phyloP scores from a whole-genome alignment of 202 grass and related monocot genomes.

The Zoysia matrella region DNA sequence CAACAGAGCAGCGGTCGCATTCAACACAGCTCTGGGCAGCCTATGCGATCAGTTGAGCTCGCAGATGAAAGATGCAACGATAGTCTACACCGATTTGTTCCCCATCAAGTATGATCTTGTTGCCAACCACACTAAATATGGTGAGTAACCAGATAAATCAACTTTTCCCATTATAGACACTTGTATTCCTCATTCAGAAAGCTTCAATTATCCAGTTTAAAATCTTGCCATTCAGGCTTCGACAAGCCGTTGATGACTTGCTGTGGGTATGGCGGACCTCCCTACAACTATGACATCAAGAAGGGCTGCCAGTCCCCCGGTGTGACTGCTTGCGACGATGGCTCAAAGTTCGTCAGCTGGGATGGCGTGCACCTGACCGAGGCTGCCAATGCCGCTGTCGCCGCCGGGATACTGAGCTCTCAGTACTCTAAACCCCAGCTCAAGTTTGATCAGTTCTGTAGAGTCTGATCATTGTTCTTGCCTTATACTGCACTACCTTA shows the following conservation, averaged over 20 bases:
- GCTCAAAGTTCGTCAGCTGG: slow-evolving; percentile 78
- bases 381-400: slow-evolving; percentile 65
- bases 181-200: background rate
- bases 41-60: slow-evolving; percentile 57
- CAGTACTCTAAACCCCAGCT: slow-evolving; percentile 75
- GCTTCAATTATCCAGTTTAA: background rate
- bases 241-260: slow-evolving; percentile 84
- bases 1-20: slow-evolving; percentile 68
- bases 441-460: slow-evolving; percentile 79
- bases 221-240: slow-evolving; percentile 59
- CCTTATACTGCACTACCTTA: background rate
- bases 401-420: slow-evolving; percentile 67
- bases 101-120: slow-evolving; percentile 87
- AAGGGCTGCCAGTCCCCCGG: slow-evolving; percentile 50
- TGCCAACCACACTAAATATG: slow-evolving; percentile 72
- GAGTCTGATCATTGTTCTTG: slow-evolving; percentile 33
- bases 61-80: slow-evolving; percentile 59
- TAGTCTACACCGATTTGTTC: slow-evolving; percentile 76
- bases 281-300: slow-evolving; percentile 80
- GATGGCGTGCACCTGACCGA: slow-evolving; percentile 87
- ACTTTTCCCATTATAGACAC: background rate
- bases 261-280: slow-evolving; percentile 78
- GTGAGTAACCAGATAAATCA: slow-evolving; percentile 34
- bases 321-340: slow-evolving; percentile 47
- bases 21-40: slow-evolving; percentile 59